Evolutionary conservation across 306 rosid species (phyloP), one percentile per base, ranked within the genome.

Genomic region (Macrotyloma uniflorum): DNA sequence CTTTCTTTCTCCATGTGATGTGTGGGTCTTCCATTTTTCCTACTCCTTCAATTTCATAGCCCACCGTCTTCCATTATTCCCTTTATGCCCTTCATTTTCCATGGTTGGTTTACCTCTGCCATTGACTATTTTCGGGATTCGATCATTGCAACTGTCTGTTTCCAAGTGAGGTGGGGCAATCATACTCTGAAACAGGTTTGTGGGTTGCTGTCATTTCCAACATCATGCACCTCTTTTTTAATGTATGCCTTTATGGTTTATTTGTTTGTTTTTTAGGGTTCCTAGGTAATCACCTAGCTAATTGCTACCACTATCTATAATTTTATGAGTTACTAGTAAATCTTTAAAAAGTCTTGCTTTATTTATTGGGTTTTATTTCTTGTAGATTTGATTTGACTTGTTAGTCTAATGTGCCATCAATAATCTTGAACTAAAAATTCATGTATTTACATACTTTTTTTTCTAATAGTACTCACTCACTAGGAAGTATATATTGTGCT

Each of bases 111-210:
- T 16, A 3, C 12, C 0, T 15, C 9, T 24, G 45, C 8, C 33
- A 0, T 61, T 36, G 77, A 36, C 67, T 64, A 58, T 67, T 66
- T 83, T 42, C 67, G 80, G 38, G 42, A 83, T 43, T 78, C 13
- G n/a, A 49, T 15, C 2, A 16, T 15, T 19, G 19, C 55, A 4
- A 24, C 15, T 42, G 35, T 67, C 15, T 49, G 35, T 67, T 70
- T 61, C 79, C 75, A 73, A 79, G 80, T 79, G 83, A 61, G 45
- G 84, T 75, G 85, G 78, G 69, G 70, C 79, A 80, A 67, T 82
- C 84, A 73, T 20, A n/a, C 75, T 70, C 12, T 6, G 73, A 7
- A 18, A 43, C 23, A 72, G 47, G 23, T 67, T 46, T 30, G 79
- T 18, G 67, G 53, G 80, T 63, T 72, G 83, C 78, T 81, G 82